A percentile compares a stretch with the other conserved stretches of the same genome.
Conservation (phyloP, 768 basidiomycete species). For the Suillus fuscotomentosus region DNA sequence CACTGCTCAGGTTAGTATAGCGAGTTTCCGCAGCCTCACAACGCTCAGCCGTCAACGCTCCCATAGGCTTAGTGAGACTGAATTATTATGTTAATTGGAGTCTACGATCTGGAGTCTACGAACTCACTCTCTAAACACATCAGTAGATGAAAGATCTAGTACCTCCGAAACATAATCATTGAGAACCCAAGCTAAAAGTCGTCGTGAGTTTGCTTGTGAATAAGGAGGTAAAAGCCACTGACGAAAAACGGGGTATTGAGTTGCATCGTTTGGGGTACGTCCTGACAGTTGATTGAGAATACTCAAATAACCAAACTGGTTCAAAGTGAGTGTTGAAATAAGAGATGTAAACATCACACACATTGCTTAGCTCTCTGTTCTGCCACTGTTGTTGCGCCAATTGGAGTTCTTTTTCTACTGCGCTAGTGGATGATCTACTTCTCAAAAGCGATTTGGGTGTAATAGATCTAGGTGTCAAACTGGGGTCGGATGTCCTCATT, state of each 20-base stretch:
- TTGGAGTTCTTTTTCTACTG: slow-evolving; percentile 45
- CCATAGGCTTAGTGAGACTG: slow-evolving; percentile 90
- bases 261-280: slow-evolving; percentile 91
- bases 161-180: slow-evolving; percentile 75
- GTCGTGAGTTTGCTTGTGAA: background rate
- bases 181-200: slow-evolving; percentile 78
- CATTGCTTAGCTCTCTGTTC: slow-evolving; percentile 88
- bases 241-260: slow-evolving; percentile 93
- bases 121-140: slow-evolving; percentile 72
- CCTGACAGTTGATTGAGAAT: slow-evolving; percentile 92
- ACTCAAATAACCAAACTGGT: slow-evolving; percentile 83
- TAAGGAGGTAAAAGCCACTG: slow-evolving; percentile 21
- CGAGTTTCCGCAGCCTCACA: slow-evolving; percentile 73
- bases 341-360: slow-evolving; percentile 33
- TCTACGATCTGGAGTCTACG: background rate
- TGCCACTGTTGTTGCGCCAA: slow-evolving; percentile 85
- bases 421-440: slow-evolving; percentile 9
- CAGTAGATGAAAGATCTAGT: slow-evolving; percentile 61
- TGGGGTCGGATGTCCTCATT: background rate
- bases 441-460: slow-evolving; percentile 26
- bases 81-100: background rate
- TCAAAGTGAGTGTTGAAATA: background rate
- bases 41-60: slow-evolving; percentile 74
- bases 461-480: slow-evolving; percentile 24
- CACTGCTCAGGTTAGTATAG: slow-evolving; percentile 72